These are phyloP conservation scores for Quercus lobata DNA, from an alignment of 331 rosid species.

Conservation along the genomic window DNA sequence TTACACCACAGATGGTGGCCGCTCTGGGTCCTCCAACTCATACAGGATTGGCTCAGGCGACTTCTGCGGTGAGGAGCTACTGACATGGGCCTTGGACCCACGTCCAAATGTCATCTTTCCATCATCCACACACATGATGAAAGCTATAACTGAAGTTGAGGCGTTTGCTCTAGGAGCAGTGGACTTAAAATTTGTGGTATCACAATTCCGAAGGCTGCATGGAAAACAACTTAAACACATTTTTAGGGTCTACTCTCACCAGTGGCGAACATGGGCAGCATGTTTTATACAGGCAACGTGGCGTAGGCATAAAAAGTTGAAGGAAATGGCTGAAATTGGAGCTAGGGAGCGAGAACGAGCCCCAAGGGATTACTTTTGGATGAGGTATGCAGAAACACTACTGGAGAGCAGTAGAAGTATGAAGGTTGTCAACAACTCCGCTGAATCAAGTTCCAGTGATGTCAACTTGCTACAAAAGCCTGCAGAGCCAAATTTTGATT, in stretches of 20 bases:
- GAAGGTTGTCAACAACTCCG: too few species aligned
- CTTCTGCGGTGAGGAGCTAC: conserved; percentile 19
- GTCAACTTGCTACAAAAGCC: background rate
- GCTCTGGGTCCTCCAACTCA: background rate
- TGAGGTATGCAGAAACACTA: too few species aligned
- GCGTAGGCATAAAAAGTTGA: background rate
- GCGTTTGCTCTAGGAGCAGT: conserved; percentile 1
- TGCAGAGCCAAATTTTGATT: background rate
- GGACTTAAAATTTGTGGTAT: conserved; percentile 2
- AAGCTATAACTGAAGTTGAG: background rate
- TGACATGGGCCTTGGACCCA: conserved; percentile 13
- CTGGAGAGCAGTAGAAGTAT: too few species aligned
- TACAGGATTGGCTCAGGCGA: background rate
- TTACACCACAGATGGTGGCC: background rate
- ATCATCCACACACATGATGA: background rate
- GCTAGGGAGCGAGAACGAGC: too few species aligned
- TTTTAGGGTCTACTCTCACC: background rate
- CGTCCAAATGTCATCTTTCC: background rate
- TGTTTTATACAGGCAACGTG: conserved; percentile 8
- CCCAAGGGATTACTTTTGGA: too few species aligned
- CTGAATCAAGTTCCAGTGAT: background rate
- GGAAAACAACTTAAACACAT: background rate
- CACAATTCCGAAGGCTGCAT: background rate
- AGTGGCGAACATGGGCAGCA: background rate
- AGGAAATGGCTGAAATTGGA: background rate